A percentile compares a stretch with the other conserved stretches of the same genome.
Evolutionary conservation across 2,329 filamentous ascomycete species (phyloP).

Genomic region (Neonectria hederae): DNA sequence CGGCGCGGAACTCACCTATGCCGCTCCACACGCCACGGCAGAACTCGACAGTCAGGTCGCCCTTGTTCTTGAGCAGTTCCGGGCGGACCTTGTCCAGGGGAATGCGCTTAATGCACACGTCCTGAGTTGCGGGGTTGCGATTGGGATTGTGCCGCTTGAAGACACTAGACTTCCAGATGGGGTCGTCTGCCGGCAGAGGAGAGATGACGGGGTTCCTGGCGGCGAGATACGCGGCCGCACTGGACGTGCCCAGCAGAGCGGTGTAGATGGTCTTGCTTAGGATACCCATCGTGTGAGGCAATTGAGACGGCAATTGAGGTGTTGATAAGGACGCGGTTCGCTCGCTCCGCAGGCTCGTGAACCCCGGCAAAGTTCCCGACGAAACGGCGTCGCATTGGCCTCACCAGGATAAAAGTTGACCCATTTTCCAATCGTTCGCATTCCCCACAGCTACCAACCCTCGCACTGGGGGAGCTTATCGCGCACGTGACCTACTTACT

Average conservation of each 20-base stretch:
- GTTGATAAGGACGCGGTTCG: neutral
- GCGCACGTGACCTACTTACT: too few relatives aligned
- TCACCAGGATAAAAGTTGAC: constrained; percentile 23
- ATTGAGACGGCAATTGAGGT: neutral
- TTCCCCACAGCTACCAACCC: too few relatives aligned
- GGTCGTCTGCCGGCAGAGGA: constrained; percentile 66
- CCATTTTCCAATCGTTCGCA: neutral
- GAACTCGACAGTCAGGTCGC: constrained; percentile 69
- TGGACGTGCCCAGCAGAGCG: constrained; percentile 59
- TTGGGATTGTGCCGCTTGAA: constrained; percentile 70
- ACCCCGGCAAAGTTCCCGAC: constrained; percentile 19
- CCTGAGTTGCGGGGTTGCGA: constrained; percentile 69
- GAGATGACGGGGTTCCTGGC: constrained; percentile 66
- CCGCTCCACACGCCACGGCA: constrained; percentile 75
- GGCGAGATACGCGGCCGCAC: constrained; percentile 58
- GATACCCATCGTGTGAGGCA: constrained; percentile 59
- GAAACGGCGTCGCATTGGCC: neutral
- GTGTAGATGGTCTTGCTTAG: constrained; percentile 57
- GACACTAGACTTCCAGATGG: constrained; percentile 66
- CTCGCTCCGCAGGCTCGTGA: neutral
- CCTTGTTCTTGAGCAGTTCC: constrained; percentile 69
- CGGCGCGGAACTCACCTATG: constrained; percentile 59
- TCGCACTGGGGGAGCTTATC: too few relatives aligned
- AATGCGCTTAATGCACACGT: constrained; percentile 70
- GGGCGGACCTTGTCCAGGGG: constrained; percentile 71